Evolutionary conservation across 768 basidiomycete species (phyloP), one percentile per base, ranked within the genome.

Genomic region (Sistotremastrum niveocremeum): DNA sequence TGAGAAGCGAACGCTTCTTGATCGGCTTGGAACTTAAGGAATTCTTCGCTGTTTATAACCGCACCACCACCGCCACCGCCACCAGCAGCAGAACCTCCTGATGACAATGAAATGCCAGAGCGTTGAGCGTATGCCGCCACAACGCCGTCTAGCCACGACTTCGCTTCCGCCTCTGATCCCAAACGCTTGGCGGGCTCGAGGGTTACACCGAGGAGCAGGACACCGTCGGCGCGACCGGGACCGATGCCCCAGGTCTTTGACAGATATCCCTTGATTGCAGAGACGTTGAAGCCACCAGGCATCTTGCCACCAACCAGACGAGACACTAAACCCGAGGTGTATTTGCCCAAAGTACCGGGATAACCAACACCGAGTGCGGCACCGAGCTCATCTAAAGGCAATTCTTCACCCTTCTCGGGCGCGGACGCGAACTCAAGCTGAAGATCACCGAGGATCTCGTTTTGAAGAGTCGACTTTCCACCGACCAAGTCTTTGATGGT

Each of bases 401-500:
- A 74, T 56, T 99, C 95, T 62, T 99, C 95, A 7, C 87, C 91
- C 69, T 98, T 99, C 69, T 99, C 95, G 0, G 95, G 95, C 1
- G 94, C 89, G 6, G 88, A 86, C 4, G 80, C 57, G 61, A 99
- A 99, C 61, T 99, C 95, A 56, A 88, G 77, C 58, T 95, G 91
- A 36, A 99, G 73, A 59, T 98, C 95, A 41, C 95, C 95, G 39
- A 99, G 69, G 51, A 99, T 97, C 62, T 99, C 95, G 61, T 99
- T 99, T 66, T 98, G 95, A 49, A 99, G 71, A 0, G 95, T 99
- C 11, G 94, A 98, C 66, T 99, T 99, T 52, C 95, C 95, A 31
- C 90, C 90, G 40, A 95, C 93, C 46, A 99, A 83, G 56, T 99
- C 95, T 65, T 99, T 98, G 71, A 99, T 91, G 0, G 90, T 84